Evolutionary conservation across 1,284 basidiomycete genomes (phyloP), one percentile per base, ranked within the genome.

Genomic region (Apiotrichum gamsii): DNA sequence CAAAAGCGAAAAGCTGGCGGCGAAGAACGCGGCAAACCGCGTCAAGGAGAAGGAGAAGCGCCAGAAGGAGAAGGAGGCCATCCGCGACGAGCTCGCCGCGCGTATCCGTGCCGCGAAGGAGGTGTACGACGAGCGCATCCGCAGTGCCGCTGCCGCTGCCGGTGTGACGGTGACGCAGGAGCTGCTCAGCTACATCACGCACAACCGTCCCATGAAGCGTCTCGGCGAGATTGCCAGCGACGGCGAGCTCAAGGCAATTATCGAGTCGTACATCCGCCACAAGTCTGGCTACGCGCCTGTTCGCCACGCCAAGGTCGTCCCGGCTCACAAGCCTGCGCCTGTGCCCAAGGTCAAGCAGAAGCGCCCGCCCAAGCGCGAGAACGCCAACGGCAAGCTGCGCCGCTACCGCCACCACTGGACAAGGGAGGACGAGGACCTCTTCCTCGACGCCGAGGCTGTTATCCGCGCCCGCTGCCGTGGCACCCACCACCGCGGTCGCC

Each of bases 391-490:
- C 35, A 47, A 42, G 24, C 37, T 46, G n/a, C 46, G 47, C 13
- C 50, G 56, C 3, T 41, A 53, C 53, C 79, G 87, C 43, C 88
- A 87, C 64, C 79, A 81, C 41, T 94, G 90, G 90, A 87, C 79
- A 45, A 71, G 79, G 39, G 86, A 90, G 40, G 90, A 83, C 52
- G 89, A 94, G 54, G 91, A 94, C 52, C 77, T 91, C 24, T 81
- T 84, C 32, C 79, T 85, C 43, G 91, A 96, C 63, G 83, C 84
- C 1, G 84, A 81, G 35, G 85, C 81, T 2, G 83, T 96, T 55
- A 81, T 95, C 45, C 80, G 80, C 53, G 85, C 85, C 15, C 82
- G 91, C 5, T 40, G 43, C 29, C 47, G 54, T 3, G 47, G 43
- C 8, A 54, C 44, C 24, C 43, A 38, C 82, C 18, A 77, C 85